A percentile compares a stretch with the other conserved stretches of the same genome.
These are phyloP conservation scores for Paramarasmius palmivorus DNA, from an alignment of 1,284 basidiomycete species.

Conservation along the genomic window DNA sequence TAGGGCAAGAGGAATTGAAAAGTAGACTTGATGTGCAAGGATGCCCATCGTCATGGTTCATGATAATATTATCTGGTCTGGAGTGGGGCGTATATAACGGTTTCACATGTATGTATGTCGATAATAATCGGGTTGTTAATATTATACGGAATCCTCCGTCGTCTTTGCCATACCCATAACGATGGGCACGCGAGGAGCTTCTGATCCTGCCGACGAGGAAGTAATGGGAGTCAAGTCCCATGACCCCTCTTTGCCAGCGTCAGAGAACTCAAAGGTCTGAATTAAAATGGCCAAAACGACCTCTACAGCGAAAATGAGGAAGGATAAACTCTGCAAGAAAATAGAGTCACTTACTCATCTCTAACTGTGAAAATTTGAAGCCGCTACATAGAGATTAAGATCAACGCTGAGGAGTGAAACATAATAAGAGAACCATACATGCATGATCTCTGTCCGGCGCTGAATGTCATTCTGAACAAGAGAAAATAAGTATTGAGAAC, in stretches of 20 bases:
- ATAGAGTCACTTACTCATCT: not conserved
- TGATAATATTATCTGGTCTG: no score
- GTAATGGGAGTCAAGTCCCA: not conserved
- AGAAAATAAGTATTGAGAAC: no score
- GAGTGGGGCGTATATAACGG: no score
- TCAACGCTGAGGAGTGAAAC: not conserved
- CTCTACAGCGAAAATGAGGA: not conserved
- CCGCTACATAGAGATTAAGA: not conserved
- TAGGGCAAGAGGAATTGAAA: no score
- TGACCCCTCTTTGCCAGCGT: not conserved
- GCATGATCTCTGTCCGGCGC: slow-evolving; percentile 1
- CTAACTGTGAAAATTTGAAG: slow-evolving; percentile 2
- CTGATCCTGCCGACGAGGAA: not conserved
- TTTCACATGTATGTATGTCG: no score
- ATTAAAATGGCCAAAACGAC: not conserved
- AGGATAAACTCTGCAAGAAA: not conserved
- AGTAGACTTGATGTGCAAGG: no score
- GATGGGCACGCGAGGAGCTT: not conserved
- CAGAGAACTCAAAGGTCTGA: not conserved
- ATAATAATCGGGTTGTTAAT: no score
- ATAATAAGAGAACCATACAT: not conserved
- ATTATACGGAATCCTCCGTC: no score
- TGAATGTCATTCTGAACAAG: slow-evolving; percentile 1
- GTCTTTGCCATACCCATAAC: not conserved
- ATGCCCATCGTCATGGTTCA: no score